A percentile compares a stretch with the other conserved stretches of the same genome.
These are phyloP conservation scores for Raddia guianensis DNA, from an alignment of 176 grass and related monocot species.

Conservation along the genomic window DNA sequence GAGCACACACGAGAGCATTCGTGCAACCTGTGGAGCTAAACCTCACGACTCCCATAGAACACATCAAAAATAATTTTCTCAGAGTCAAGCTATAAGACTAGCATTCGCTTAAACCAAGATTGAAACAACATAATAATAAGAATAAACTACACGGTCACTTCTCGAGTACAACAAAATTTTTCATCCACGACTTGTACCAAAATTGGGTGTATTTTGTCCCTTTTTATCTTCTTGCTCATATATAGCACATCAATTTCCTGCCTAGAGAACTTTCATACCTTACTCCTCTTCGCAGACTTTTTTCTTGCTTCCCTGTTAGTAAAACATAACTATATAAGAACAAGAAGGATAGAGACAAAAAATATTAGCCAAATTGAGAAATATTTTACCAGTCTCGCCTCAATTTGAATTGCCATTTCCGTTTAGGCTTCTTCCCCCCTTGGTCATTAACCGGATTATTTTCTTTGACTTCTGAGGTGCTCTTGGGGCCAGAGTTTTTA, in stretches of 20 bases:
- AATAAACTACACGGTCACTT: slow-evolving; percentile 20
- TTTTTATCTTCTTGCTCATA: neutral
- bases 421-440: slow-evolving; percentile 43
- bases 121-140: neutral
- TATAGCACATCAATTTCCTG: slow-evolving; percentile 27
- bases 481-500: slow-evolving; percentile 31
- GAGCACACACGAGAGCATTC: neutral
- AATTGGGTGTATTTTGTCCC: neutral
- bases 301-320: slow-evolving; percentile 58
- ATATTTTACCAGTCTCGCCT: slow-evolving; percentile 54
- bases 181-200: slow-evolving; percentile 10
- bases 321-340: neutral
- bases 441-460: slow-evolving; percentile 22
- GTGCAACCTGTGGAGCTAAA: neutral
- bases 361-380: neutral
- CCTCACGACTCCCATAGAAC: neutral
- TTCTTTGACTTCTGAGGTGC: slow-evolving; percentile 31
- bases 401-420: slow-evolving; percentile 50
- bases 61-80: neutral
- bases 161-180: slow-evolving; percentile 35
- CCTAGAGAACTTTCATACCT: slow-evolving; percentile 37
- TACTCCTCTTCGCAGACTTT: slow-evolving; percentile 55
- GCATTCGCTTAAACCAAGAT: slow-evolving; percentile 2
- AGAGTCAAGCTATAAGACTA: neutral
- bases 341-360: neutral